These are phyloP conservation scores for Zopfia rhizophila DNA, from an alignment of 2,329 filamentous ascomycete genomes.

Conservation along the genomic window DNA sequence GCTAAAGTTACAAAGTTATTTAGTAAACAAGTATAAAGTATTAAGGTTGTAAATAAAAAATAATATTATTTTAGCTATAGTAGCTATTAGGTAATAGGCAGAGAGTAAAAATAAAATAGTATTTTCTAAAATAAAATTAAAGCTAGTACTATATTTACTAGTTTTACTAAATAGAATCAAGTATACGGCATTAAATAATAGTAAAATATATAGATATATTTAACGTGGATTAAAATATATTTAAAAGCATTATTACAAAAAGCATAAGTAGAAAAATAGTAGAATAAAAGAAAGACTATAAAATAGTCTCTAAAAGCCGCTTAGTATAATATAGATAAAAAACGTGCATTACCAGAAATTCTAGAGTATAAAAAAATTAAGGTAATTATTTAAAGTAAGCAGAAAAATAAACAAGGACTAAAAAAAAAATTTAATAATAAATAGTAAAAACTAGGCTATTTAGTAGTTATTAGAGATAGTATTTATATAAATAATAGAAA, in stretches of 20 bases:
- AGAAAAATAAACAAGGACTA: no score
- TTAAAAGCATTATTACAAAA: slow-evolving; percentile 4
- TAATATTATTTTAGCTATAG: neutral
- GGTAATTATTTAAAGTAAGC: neutral
- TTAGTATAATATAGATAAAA: neutral
- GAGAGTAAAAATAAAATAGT: slow-evolving; percentile 2
- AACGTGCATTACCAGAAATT: slow-evolving; percentile 5
- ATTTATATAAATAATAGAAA: slow-evolving; percentile 1
- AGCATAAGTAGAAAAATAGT: slow-evolving; percentile 3
- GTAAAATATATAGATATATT: slow-evolving; percentile 1
- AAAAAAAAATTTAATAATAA: neutral
- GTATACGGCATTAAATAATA: no score
- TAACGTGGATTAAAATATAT: neutral
- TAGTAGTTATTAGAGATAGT: slow-evolving; percentile 1
- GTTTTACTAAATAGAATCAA: no score
- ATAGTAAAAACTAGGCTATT: neutral
- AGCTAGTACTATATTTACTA: slow-evolving; percentile 1
- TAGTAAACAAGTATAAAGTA: slow-evolving; percentile 2
- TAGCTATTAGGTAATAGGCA: neutral
- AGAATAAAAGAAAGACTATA: neutral
- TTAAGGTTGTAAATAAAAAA: neutral
- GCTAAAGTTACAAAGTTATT: neutral
- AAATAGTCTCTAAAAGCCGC: neutral
- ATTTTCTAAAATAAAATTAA: neutral
- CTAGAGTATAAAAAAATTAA: neutral